Evolutionary conservation across 768 basidiomycete species (phyloP).

Genomic region (Agrocybe pediades): DNA sequence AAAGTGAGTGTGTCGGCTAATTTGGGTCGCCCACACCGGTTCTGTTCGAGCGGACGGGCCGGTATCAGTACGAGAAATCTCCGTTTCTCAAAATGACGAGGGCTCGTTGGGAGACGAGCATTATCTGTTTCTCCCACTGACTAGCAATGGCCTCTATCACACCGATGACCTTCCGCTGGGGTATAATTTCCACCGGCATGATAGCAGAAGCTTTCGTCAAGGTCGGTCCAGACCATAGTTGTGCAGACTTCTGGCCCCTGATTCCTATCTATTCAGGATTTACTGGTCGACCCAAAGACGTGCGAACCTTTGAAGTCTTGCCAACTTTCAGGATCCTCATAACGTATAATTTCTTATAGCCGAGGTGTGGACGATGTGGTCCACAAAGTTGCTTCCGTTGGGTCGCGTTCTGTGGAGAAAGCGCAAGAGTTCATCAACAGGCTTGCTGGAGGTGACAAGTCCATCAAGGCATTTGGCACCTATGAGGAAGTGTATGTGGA

Average conservation of each 20-base stretch:
- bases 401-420: conserved; percentile 69
- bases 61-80: conserved; percentile 12
- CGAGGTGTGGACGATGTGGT: conserved; percentile 64
- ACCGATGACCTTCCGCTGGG: conserved; percentile 68
- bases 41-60: too few species aligned
- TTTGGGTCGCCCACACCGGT: too few species aligned
- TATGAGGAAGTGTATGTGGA: conserved; percentile 78
- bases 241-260: not conserved
- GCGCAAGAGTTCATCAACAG: conserved; percentile 69
- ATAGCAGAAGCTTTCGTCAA: conserved; percentile 72
- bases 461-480: conserved; percentile 68
- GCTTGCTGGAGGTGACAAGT: conserved; percentile 48
- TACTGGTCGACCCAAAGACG: conserved; percentile 76
- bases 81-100: not conserved
- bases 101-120: not conserved
- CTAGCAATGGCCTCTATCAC: conserved; percentile 31
- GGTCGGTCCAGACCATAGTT: conserved; percentile 33
- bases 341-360: conserved; percentile 34
- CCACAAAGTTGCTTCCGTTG: conserved; percentile 75
- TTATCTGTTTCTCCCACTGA: conserved; percentile 5
- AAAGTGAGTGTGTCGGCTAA: not conserved
- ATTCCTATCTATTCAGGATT: conserved; percentile 51
- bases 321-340: not conserved
- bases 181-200: conserved; percentile 81
- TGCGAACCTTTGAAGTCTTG: conserved; percentile 10